Evolutionary conservation across 352 stramenopile genomes (phyloP), one percentile per base, ranked within the genome.

Genomic region (Blastocystis sp.): DNA sequence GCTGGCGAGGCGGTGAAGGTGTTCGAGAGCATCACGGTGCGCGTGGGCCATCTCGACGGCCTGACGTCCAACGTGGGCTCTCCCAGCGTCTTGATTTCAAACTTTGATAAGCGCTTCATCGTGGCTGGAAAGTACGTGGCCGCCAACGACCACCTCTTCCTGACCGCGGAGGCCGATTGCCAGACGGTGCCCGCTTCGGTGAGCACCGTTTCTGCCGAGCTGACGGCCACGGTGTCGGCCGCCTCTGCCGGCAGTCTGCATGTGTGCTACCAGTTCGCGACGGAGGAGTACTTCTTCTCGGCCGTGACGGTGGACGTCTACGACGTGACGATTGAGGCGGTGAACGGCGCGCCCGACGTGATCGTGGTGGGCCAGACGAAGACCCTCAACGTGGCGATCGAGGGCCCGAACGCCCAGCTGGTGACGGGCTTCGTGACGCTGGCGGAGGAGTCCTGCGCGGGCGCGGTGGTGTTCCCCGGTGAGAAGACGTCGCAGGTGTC

Each of bases 211-310:
- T 17, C 34, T 21, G 48, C 6, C 6, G 48, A 57, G 6, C 6
- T 57, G 48, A 57, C 48, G 6, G 48, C 48, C 14, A 7, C 14
- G 48, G 48, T 57, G 48, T 57, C 48, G 48, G 48, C 6, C 48
- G n/a, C 24, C n/a, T 34, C 54, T 9, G 48, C 74, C 28, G 74
- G 74, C 21, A n/a, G n/a, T 66, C 24, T 84, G 14, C 60, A 59
- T 69, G 74, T 84, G 24, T 84, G 74, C 74, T 84, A 84, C 74
- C 65, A 84, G 54, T 84, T 84, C 60, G 74, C 21, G 24, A 34
- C 11, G 19, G 74, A 84, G 57, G 52, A 17, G 6, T 84, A 57
- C 74, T 84, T 69, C 43, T 52, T 66, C 24, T 68, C 74, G 21
- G 3, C 48, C 34, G 57, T 84, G 9, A 45, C 28, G 3, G 28